These are phyloP conservation scores for Flaveria floridana DNA, from an alignment of 140 eudicot genomes.

Conservation along the genomic window DNA sequence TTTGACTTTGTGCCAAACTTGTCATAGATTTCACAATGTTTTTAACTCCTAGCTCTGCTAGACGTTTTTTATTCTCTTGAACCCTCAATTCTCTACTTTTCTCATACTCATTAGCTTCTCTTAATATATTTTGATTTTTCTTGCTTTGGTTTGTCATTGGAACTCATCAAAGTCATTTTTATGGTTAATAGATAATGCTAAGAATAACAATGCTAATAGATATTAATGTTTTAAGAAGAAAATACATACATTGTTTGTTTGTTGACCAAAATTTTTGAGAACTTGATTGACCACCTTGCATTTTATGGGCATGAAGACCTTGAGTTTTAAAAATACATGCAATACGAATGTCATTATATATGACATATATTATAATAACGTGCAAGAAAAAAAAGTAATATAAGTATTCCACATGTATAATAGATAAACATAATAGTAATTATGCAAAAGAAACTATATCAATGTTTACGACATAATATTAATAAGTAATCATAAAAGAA, in stretches of 20 bases:
- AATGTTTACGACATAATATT: neutral
- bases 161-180: no score
- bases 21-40: no score
- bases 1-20: no score
- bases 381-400: neutral
- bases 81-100: no score
- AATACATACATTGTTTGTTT: neutral
- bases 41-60: no score
- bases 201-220: no score
- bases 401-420: neutral
- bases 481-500: neutral
- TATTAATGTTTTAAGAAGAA: neutral
- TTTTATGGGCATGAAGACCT: neutral
- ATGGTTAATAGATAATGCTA: no score
- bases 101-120: neutral
- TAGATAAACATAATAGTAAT: neutral
- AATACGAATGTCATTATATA: neutral
- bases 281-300: neutral
- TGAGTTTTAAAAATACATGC: neutral
- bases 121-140: neutral
- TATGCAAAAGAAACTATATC: neutral
- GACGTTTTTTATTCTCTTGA: no score
- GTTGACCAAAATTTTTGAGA: neutral
- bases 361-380: neutral
- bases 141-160: neutral